Conservation (phyloP, 371 early-diverging fungal species). For the Syncephalis plumigaleata region DNA sequence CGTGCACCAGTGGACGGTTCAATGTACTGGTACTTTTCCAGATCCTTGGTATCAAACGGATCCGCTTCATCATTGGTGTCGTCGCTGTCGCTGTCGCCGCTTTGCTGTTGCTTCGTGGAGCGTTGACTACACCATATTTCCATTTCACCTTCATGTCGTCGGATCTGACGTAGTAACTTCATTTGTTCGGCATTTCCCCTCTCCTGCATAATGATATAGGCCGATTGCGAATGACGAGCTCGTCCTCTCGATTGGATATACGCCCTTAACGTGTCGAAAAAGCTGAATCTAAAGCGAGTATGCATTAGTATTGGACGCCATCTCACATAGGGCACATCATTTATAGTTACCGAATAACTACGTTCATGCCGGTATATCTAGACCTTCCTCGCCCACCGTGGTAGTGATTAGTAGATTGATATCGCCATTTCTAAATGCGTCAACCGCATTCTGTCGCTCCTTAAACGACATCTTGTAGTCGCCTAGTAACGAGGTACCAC, state of each 20-base stretch:
- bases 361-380: conserved; percentile 91
- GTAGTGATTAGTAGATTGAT: conserved; percentile 79
- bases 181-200: conserved; percentile 19
- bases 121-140: conserved; percentile 19
- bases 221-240: conserved; percentile 59
- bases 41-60: conserved; percentile 6
- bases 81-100: conserved; percentile 21
- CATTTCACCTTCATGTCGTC: conserved; percentile 28
- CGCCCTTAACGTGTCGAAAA: conserved; percentile 43
- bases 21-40: conserved; percentile 14
- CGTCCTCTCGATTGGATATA: conserved; percentile 92
- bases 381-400: conserved; percentile 91
- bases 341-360: conserved; percentile 62
- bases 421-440: conserved; percentile 44
- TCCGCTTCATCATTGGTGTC: conserved; percentile 10
- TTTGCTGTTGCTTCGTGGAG: conserved; percentile 11
- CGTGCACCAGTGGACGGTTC: conserved; percentile 40
- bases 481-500: conserved; percentile 25
- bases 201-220: conserved; percentile 56
- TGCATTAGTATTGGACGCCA: background rate
- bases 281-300: conserved; percentile 49
- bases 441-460: conserved; percentile 43
- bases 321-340: background rate
- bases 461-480: conserved; percentile 37
- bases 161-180: conserved; percentile 18